Evolutionary conservation across 208 protist genomes (phyloP).

Genomic region (Crithidia fasciculata): DNA sequence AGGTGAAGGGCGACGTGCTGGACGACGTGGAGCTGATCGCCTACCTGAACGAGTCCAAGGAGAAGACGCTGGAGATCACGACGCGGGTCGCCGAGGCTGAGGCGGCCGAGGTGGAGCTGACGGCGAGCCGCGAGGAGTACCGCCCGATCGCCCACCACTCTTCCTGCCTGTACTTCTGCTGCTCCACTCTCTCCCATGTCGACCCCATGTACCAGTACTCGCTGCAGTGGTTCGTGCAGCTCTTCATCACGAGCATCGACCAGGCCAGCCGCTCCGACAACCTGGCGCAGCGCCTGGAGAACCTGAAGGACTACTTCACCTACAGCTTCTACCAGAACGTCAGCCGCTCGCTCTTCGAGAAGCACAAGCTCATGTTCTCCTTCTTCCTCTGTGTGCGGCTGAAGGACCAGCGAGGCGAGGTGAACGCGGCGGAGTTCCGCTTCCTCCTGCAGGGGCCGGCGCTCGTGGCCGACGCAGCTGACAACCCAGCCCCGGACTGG

Average conservation of each 20-base stretch:
- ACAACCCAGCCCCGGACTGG: constrained; percentile 93
- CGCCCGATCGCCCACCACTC: constrained; percentile 94
- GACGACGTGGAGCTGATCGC: constrained; percentile 98
- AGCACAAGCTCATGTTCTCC: constrained; percentile 96
- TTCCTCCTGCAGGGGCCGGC: constrained; percentile 93
- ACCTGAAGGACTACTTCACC: constrained; percentile 95
- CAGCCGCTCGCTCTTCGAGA: constrained; percentile 95
- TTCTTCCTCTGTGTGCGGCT: constrained; percentile 94
- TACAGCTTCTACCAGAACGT: constrained; percentile 97
- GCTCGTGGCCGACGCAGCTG: constrained; percentile 62
- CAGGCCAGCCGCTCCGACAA: constrained; percentile 81
- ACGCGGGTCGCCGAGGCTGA: constrained; percentile 95
- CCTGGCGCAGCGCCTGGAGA: constrained; percentile 82
- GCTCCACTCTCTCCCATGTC: constrained; percentile 94
- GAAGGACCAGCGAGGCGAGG: constrained; percentile 60
- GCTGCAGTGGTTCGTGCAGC: constrained; percentile 96
- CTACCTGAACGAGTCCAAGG: constrained; percentile 96
- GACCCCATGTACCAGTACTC: constrained; percentile 98
- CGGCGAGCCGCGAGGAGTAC: constrained; percentile 96
- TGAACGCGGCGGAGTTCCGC: constrained; percentile 89
- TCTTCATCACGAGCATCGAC: constrained; percentile 95
- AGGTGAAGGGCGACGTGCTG: constrained; percentile 95
- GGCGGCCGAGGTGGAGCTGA: constrained; percentile 96
- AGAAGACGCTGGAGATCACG: constrained; percentile 93
- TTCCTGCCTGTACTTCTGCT: constrained; percentile 98